Conservation (phyloP, 805 yeast genomes). For the Candida succiphila region DNA sequence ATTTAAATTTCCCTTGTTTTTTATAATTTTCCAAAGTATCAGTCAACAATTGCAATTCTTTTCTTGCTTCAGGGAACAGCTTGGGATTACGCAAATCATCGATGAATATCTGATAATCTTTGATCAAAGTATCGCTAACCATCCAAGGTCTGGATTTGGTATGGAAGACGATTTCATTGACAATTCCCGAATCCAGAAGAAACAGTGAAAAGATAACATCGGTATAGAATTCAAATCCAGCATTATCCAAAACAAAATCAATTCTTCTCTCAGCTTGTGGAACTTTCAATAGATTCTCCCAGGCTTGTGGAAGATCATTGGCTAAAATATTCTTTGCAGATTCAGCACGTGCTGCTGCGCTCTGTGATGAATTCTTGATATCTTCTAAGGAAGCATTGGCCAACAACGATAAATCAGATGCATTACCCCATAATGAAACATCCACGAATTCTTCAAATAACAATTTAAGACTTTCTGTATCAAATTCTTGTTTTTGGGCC, state of each 20-base stretch:
- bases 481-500: conserved; percentile 11
- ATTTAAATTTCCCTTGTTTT: conserved; percentile 33
- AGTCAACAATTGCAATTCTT: conserved; percentile 39
- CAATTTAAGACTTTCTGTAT: conserved; percentile 34
- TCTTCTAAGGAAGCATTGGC: conserved; percentile 88
- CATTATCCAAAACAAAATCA: conserved; percentile 83
- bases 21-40: conserved; percentile 33
- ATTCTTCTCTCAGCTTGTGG: conserved; percentile 31
- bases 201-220: conserved; percentile 61
- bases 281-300: conserved; percentile 33
- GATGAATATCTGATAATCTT: conserved; percentile 58
- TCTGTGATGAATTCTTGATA: conserved; percentile 84
- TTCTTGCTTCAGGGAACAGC: conserved; percentile 41
- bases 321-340: conserved; percentile 70
- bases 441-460: conserved; percentile 79
- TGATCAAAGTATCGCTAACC: conserved; percentile 90
- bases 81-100: conserved; percentile 41
- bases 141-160: conserved; percentile 94
- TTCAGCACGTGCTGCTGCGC: conserved; percentile 74
- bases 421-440: conserved; percentile 95
- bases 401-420: conserved; percentile 84
- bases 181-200: conserved; percentile 61
- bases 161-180: conserved; percentile 60
- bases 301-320: conserved; percentile 66
- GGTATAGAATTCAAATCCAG: conserved; percentile 93